Percentiles rank a stretch among this genome's conserved stretches.
Conservation (phyloP, 23 red algal genomes). For the Gracilariopsis chorda region DNA sequence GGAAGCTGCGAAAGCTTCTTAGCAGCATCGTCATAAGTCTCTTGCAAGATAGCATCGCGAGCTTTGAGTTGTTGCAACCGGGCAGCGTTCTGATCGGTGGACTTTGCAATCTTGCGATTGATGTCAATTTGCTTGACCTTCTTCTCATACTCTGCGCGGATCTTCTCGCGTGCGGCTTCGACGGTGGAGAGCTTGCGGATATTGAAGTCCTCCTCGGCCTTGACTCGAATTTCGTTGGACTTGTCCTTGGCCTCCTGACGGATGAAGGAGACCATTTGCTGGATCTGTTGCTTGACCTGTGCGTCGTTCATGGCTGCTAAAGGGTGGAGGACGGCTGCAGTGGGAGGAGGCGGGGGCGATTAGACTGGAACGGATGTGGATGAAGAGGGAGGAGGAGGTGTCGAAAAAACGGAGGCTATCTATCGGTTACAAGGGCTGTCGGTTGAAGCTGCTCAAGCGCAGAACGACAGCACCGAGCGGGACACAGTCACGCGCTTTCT, state of each 20-base stretch:
- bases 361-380: too few relatives aligned
- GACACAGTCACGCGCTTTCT: too few relatives aligned
- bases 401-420: too few relatives aligned
- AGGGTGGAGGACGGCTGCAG: neutral
- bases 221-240: constrained; percentile 89
- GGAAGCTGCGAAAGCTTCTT: constrained; percentile 49
- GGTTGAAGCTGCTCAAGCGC: too few relatives aligned
- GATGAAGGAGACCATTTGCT: constrained; percentile 99
- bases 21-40: constrained; percentile 69
- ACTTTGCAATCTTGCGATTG: constrained; percentile 91
- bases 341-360: too few relatives aligned
- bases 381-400: too few relatives aligned
- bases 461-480: too few relatives aligned
- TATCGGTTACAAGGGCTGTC: too few relatives aligned
- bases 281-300: constrained; percentile 98
- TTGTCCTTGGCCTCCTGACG: constrained; percentile 98
- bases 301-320: constrained; percentile 89
- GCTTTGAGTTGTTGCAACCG: constrained; percentile 84
- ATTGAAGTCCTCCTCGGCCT: constrained; percentile 99
- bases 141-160: constrained; percentile 93
- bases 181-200: constrained; percentile 93
- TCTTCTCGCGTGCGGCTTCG: constrained; percentile 87
- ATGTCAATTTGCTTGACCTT: constrained; percentile 92
- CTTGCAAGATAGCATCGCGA: constrained; percentile 69
- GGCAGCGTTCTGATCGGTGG: constrained; percentile 86